Conservation (phyloP, 2,329 filamentous ascomycete genomes). For the Conoideocrella luteorostrata region DNA sequence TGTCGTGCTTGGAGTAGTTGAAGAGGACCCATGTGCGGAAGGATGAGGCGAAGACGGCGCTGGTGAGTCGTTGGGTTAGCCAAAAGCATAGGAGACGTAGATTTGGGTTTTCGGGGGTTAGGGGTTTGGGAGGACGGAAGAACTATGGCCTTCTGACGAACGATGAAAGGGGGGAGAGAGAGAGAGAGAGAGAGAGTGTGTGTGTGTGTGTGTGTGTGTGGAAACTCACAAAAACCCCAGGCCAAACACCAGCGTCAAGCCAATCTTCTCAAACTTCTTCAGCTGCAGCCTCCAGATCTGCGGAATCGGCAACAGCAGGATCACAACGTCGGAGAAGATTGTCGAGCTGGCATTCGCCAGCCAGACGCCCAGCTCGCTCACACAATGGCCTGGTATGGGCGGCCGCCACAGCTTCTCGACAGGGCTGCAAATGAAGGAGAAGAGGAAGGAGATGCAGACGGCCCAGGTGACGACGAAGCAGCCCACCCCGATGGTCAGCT, state of each 20-base stretch:
- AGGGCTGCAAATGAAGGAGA: conserved; percentile 44
- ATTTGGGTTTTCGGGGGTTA: too few relatives aligned
- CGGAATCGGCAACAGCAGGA: conserved; percentile 35
- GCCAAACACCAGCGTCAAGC: conserved; percentile 35
- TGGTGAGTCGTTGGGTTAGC: too few relatives aligned
- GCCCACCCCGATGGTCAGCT: conserved; percentile 31
- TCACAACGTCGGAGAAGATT: conserved; percentile 36
- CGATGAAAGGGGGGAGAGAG: too few relatives aligned
- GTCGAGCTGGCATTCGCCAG: conserved; percentile 40
- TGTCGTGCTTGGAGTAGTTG: conserved; percentile 32
- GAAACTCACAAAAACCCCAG: conserved; percentile 39
- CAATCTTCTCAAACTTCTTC: conserved; percentile 32
- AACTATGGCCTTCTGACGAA: background rate
- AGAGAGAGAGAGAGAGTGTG: too few relatives aligned
- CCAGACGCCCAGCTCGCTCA: conserved; percentile 41
- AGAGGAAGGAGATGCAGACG: conserved; percentile 38
- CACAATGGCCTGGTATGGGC: conserved; percentile 35
- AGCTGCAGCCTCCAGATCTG: conserved; percentile 39
- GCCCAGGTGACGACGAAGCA: conserved; percentile 38
- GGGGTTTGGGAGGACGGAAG: too few relatives aligned
- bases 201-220: too few relatives aligned
- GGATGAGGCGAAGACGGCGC: conserved; percentile 41
- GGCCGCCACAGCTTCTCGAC: conserved; percentile 41
- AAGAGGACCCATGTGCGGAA: conserved; percentile 43
- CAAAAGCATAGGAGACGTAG: too few relatives aligned